phyloP scores from a whole-genome alignment of 1,284 basidiomycete genomes.

The Ustilago nuda region DNA sequence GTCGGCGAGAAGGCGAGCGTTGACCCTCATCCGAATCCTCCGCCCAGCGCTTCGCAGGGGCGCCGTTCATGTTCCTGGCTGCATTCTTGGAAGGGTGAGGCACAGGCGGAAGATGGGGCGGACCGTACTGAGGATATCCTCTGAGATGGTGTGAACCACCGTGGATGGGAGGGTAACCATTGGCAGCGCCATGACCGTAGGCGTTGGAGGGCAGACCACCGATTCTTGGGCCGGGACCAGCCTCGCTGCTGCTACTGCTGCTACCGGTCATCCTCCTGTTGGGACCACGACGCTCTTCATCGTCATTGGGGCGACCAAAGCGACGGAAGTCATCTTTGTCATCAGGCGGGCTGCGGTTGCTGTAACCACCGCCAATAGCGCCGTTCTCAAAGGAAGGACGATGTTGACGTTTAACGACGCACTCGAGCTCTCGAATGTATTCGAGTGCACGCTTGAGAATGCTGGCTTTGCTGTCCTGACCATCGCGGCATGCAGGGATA shows the following conservation, averaged over 20 bases:
- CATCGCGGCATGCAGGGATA: constrained; percentile 50
- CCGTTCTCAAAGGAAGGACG: constrained; percentile 20
- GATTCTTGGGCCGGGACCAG: constrained; percentile 27
- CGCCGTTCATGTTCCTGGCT: constrained; percentile 1
- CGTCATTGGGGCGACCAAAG: constrained; percentile 36
- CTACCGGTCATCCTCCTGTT: constrained; percentile 24
- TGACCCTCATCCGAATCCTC: constrained; percentile 33
- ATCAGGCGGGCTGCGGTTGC: constrained; percentile 45
- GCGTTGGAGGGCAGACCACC: constrained; percentile 37
- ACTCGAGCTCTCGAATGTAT: constrained; percentile 50
- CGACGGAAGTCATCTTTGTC: constrained; percentile 44
- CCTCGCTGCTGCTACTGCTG: constrained; percentile 22
- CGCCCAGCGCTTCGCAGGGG: constrained; percentile 30
- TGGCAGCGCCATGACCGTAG: constrained; percentile 6
- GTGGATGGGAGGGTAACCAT: constrained; percentile 1
- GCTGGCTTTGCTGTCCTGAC: constrained; percentile 55
- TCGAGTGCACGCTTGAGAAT: constrained; percentile 53
- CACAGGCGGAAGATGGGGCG: constrained; percentile 11
- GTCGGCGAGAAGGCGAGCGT: constrained; percentile 23
- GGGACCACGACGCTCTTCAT: constrained; percentile 28
- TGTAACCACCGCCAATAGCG: constrained; percentile 28
- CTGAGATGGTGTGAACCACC: constrained; percentile 8
- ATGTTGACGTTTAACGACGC: constrained; percentile 43
- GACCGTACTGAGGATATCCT: constrained; percentile 9
- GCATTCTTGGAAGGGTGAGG: background rate